These are phyloP conservation scores for Ophiostoma quercus DNA, from an alignment of 2,329 filamentous ascomycete genomes.

Conservation along the genomic window DNA sequence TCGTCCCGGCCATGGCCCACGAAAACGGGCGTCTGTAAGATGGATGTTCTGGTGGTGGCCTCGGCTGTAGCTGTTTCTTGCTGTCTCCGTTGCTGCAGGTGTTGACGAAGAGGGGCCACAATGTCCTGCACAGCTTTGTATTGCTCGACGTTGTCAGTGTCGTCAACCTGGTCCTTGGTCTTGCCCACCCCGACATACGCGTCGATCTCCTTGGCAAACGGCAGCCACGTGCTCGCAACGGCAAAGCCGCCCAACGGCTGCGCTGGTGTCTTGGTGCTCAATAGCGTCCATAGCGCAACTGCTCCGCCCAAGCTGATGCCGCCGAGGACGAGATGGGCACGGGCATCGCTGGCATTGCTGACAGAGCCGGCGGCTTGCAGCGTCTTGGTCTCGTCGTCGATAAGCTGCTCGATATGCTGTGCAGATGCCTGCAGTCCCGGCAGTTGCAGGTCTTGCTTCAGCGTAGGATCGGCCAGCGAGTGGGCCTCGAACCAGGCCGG, in stretches of 20 bases:
- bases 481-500: slow-evolving; percentile 47
- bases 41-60: neutral
- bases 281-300: slow-evolving; percentile 35
- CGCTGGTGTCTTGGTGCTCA: slow-evolving; percentile 25
- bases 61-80: neutral
- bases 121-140: neutral
- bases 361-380: slow-evolving; percentile 19
- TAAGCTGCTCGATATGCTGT: slow-evolving; percentile 32
- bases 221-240: slow-evolving; percentile 22
- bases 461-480: neutral
- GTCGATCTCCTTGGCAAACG: slow-evolving; percentile 16
- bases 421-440: neutral
- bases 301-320: slow-evolving; percentile 46
- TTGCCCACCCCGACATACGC: neutral
- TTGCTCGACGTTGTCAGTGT: neutral
- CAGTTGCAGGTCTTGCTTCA: neutral
- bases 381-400: slow-evolving; percentile 34
- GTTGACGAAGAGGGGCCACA: neutral
- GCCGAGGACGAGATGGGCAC: slow-evolving; percentile 36
- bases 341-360: neutral
- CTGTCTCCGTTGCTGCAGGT: neutral
- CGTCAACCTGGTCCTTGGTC: neutral
- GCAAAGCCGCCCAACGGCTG: slow-evolving; percentile 23
- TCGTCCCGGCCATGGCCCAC: slow-evolving; percentile 24
- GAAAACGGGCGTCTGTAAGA: slow-evolving; percentile 20